Evolutionary conservation across 1,139 yeast genomes (phyloP).

Genomic region (Sugiyamaella grinbergsii): DNA sequence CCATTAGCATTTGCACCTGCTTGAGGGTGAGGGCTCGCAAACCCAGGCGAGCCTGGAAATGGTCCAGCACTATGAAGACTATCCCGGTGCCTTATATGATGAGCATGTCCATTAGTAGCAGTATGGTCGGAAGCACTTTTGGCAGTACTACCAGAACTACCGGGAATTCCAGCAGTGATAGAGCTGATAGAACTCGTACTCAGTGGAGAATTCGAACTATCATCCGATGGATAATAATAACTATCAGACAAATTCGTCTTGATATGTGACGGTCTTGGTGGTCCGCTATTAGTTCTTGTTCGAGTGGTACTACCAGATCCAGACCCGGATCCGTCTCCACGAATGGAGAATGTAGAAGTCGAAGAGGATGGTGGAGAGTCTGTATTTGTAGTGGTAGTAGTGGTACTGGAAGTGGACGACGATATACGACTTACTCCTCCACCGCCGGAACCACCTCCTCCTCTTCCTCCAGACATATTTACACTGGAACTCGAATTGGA

Average conservation of each 20-base stretch:
- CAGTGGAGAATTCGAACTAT: not conserved
- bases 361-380: constrained; percentile 5
- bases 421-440: too few relatives aligned
- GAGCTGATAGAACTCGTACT: not conserved
- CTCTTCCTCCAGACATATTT: constrained; percentile 1
- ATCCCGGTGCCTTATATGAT: constrained; percentile 11
- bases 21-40: not conserved
- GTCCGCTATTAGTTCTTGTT: constrained; percentile 13
- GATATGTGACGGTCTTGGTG: constrained; percentile 10
- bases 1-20: not conserved
- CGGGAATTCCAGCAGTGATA: constrained; percentile 1
- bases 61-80: constrained; percentile 5
- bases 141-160: not conserved
- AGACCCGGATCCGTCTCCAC: not conserved
- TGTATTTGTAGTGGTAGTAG: not conserved
- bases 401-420: too few relatives aligned
- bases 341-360: constrained; percentile 6
- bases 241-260: constrained; percentile 9
- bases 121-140: not conserved
- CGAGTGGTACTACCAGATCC: constrained; percentile 7
- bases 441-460: not conserved
- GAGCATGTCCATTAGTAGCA: not conserved
- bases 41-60: not conserved
- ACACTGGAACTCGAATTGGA: not conserved
- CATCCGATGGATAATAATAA: constrained; percentile 2